These are phyloP conservation scores for Pythium brachiatum DNA, from an alignment of 352 stramenopile species.

Conservation along the genomic window DNA sequence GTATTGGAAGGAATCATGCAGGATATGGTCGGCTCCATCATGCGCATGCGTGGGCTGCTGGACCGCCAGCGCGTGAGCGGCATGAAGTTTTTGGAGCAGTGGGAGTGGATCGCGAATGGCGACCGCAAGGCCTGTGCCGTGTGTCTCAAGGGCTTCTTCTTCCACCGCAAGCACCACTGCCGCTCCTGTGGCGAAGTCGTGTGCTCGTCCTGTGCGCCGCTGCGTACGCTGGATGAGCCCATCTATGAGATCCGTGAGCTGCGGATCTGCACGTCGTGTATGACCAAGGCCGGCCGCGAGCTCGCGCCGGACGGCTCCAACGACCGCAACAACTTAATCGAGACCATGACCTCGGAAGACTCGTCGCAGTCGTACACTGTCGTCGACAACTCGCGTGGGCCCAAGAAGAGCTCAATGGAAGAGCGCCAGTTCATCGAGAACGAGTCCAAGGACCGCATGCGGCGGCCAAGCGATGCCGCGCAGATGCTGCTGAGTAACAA, in stretches of 20 bases:
- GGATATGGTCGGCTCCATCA: slow-evolving; percentile 44
- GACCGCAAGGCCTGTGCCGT: slow-evolving; percentile 72
- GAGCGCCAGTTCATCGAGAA: slow-evolving; percentile 62
- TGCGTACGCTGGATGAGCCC: slow-evolving; percentile 61
- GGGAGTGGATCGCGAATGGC: slow-evolving; percentile 72
- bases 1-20: slow-evolving; percentile 67
- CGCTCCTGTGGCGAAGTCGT: slow-evolving; percentile 70
- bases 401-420: slow-evolving; percentile 52
- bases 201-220: slow-evolving; percentile 57
- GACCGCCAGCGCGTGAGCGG: slow-evolving; percentile 65
- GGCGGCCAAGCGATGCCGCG: slow-evolving; percentile 36
- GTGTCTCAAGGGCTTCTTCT: slow-evolving; percentile 70
- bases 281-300: slow-evolving; percentile 27
- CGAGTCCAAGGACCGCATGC: slow-evolving; percentile 44
- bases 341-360: slow-evolving; percentile 48
- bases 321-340: slow-evolving; percentile 23
- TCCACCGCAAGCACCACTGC: slow-evolving; percentile 73
- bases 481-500: slow-evolving; percentile 21
- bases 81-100: slow-evolving; percentile 73
- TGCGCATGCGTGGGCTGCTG: slow-evolving; percentile 45
- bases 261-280: slow-evolving; percentile 61
- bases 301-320: slow-evolving; percentile 16
- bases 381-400: slow-evolving; percentile 11
- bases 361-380: slow-evolving; percentile 56
- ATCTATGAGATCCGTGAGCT: slow-evolving; percentile 70